These are phyloP conservation scores for Suhomyces emberorum DNA, from an alignment of 805 yeast genomes.

Conservation along the genomic window DNA sequence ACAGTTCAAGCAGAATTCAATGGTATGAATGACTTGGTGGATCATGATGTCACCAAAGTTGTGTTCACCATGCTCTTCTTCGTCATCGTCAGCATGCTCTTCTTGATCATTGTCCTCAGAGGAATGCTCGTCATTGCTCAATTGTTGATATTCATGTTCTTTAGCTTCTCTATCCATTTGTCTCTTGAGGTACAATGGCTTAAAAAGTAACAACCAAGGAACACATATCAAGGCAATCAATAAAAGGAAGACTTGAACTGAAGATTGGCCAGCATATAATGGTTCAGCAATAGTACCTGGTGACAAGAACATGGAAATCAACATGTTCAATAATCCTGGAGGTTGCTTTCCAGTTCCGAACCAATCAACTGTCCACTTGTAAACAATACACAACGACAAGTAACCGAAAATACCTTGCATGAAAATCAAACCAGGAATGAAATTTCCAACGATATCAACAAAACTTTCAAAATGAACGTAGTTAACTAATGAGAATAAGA, in stretches of 20 bases:
- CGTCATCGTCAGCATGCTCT: constrained; percentile 38
- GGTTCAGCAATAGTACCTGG: constrained; percentile 69
- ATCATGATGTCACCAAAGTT: constrained; percentile 67
- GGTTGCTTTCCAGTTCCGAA: constrained; percentile 57
- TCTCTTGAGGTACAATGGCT: constrained; percentile 52
- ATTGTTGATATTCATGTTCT: constrained; percentile 20
- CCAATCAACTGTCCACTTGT: constrained; percentile 78
- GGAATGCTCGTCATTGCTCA: constrained; percentile 14
- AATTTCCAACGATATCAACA: constrained; percentile 69
- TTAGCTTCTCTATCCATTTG: constrained; percentile 30
- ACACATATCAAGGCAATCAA: constrained; percentile 63
- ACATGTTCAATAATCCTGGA: constrained; percentile 71
- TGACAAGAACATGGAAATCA: constrained; percentile 70
- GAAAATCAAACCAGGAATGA: constrained; percentile 68
- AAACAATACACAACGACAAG: constrained; percentile 59
- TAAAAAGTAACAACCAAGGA: constrained; percentile 67
- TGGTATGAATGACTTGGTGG: constrained; percentile 78
- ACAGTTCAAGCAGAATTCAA: constrained; percentile 76
- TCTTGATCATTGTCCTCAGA: constrained; percentile 15
- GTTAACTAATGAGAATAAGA: constrained; percentile 64
- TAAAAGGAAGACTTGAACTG: constrained; percentile 56
- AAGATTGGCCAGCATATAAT: constrained; percentile 62
- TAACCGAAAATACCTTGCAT: constrained; percentile 79
- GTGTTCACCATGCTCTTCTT: constrained; percentile 32
- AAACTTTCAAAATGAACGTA: constrained; percentile 52